phyloP scores from a whole-genome alignment of 2,329 filamentous ascomycete species.

The Pseudogymnoascus verrucosus region DNA sequence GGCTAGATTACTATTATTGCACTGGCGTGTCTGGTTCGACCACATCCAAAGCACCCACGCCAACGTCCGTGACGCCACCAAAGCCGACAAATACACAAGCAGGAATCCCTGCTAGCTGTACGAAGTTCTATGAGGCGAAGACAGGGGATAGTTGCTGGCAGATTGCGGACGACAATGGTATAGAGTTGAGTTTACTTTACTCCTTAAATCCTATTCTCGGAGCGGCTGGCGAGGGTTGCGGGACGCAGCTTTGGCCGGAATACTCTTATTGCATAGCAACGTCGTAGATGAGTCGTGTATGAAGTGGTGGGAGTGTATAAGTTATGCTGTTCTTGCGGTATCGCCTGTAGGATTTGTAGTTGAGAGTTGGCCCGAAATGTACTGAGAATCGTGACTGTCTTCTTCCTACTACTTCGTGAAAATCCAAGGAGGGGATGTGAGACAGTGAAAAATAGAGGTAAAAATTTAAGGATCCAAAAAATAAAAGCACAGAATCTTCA shows the following conservation, averaged over 20 bases:
- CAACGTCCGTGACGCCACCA: too few species aligned
- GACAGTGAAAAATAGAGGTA: background rate
- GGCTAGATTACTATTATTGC: too few species aligned
- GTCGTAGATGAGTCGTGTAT: background rate
- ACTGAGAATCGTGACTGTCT: background rate
- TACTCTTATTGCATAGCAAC: background rate
- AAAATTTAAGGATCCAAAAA: background rate
- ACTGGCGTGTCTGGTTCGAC: too few species aligned
- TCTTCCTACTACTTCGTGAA: background rate
- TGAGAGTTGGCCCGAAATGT: background rate
- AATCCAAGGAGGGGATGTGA: background rate
- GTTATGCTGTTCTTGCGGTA: too few species aligned
- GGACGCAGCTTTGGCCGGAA: background rate
- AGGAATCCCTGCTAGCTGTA: too few species aligned
- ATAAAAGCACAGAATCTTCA: background rate
- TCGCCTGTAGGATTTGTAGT: too few species aligned
- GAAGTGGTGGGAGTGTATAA: too few species aligned
- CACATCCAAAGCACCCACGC: too few species aligned
- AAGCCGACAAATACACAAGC: too few species aligned
- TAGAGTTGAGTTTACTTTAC: background rate
- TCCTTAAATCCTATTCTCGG: background rate
- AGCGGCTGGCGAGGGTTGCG: background rate
- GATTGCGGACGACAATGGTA: background rate
- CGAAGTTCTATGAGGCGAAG: too few species aligned
- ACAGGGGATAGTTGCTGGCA: too few species aligned